phyloP scores from a whole-genome alignment of 257 asterid species.

The Hygrophila difformis region DNA sequence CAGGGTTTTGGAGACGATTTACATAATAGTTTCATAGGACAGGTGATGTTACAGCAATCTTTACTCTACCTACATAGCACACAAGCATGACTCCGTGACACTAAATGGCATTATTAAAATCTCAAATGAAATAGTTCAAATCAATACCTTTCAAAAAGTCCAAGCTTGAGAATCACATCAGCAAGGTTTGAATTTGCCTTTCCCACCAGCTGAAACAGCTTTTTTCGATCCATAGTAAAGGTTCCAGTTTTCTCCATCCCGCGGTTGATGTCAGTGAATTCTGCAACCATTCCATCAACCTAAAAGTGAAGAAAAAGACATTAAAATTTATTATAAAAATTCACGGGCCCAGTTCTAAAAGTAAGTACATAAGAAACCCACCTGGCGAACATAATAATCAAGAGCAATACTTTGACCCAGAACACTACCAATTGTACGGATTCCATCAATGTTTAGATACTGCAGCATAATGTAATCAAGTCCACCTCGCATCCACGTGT shows the following conservation, averaged over 20 bases:
- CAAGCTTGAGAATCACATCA: conserved; percentile 93
- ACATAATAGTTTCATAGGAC: background rate
- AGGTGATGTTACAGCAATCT: background rate
- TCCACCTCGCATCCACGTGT: conserved; percentile 97
- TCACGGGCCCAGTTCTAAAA: too few relatives aligned
- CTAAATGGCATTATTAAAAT: background rate
- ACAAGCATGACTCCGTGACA: background rate
- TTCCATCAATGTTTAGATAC: conserved; percentile 69
- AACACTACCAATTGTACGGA: conserved; percentile 94
- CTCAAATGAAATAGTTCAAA: conserved; percentile 2
- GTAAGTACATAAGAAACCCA: conserved; percentile 19
- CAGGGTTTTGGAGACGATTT: background rate
- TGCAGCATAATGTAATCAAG: conserved; percentile 86
- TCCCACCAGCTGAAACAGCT: conserved; percentile 93
- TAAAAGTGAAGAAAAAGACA: conserved; percentile 19
- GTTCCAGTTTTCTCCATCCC: conserved; percentile 98
- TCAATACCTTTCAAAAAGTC: conserved; percentile 86
- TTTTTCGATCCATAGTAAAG: conserved; percentile 84
- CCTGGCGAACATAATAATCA: conserved; percentile 97
- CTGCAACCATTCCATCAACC: conserved; percentile 98
- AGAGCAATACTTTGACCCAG: conserved; percentile 99
- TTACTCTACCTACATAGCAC: background rate
- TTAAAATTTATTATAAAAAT: too few relatives aligned
- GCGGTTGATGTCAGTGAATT: conserved; percentile 87
- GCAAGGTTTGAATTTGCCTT: conserved; percentile 98